A percentile compares a stretch with the other conserved stretches of the same genome.
Evolutionary conservation across 257 asterid genomes (phyloP).

Genomic region (Jaltomata sinuosa): DNA sequence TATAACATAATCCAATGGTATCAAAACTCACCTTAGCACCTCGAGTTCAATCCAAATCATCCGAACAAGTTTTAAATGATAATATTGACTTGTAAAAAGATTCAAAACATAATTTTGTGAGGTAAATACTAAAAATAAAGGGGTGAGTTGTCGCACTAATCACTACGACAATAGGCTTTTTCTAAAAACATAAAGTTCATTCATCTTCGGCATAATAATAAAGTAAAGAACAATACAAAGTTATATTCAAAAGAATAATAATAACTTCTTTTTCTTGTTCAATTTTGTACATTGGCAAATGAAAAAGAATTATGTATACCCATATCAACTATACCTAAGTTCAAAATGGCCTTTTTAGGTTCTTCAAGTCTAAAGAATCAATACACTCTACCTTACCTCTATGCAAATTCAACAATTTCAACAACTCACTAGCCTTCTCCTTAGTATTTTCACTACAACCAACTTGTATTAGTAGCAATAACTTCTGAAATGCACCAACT

Average conservation of each 20-base stretch:
- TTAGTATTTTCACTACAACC: conserved; percentile 35
- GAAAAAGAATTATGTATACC: not conserved
- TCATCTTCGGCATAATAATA: not conserved
- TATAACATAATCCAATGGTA: not conserved
- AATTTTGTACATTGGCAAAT: not conserved
- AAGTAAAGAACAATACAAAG: not conserved
- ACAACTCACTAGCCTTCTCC: conserved; percentile 39
- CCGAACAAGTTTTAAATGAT: not conserved
- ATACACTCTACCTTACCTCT: conserved; percentile 25
- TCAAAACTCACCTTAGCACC: not conserved
- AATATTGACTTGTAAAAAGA: not conserved
- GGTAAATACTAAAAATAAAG: too few species aligned
- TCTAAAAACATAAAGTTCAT: not conserved
- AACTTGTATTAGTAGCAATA: conserved; percentile 37
- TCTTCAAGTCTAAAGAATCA: conserved; percentile 44
- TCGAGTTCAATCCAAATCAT: not conserved
- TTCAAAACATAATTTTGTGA: too few species aligned
- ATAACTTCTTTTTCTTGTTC: not conserved
- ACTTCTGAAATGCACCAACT: conserved; percentile 49
- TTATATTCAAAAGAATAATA: not conserved
- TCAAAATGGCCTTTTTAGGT: conserved; percentile 38
- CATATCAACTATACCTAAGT: not conserved
- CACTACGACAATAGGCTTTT: not conserved
- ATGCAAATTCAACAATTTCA: conserved; percentile 32
- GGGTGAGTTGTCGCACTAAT: not conserved